These are phyloP conservation scores for Trifolium fragiferum DNA, from an alignment of 306 rosid genomes.

Conservation along the genomic window DNA sequence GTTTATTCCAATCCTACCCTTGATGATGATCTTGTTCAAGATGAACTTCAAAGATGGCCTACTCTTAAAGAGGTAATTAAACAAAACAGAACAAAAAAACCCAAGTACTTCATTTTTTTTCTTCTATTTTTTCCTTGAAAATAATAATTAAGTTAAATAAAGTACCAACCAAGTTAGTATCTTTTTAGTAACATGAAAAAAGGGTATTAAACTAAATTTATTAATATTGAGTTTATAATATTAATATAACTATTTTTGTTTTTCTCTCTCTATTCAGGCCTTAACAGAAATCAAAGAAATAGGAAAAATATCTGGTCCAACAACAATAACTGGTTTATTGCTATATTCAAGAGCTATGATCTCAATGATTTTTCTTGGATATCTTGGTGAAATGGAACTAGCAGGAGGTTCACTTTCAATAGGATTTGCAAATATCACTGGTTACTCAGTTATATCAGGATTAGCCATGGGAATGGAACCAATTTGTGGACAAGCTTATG, in stretches of 20 bases:
- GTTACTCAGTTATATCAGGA: constrained; percentile 96
- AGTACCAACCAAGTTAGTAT: constrained; percentile 30
- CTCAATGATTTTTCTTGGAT: constrained; percentile 94
- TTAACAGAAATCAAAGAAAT: constrained; percentile 79
- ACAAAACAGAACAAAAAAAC: not conserved
- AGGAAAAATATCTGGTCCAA: constrained; percentile 86
- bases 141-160: constrained; percentile 15
- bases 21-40: constrained; percentile 43
- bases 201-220: not conserved
- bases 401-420: constrained; percentile 96
- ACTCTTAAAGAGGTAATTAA: constrained; percentile 76
- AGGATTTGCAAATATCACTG: constrained; percentile 98
- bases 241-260: constrained; percentile 4
- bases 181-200: constrained; percentile 23
- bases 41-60: constrained; percentile 78
- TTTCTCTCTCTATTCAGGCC: constrained; percentile 51
- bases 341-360: constrained; percentile 91
- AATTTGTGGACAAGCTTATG: constrained; percentile 95
- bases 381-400: constrained; percentile 91
- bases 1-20: constrained; percentile 32
- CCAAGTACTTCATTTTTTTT: not conserved
- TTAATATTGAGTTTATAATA: not conserved
- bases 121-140: not conserved
- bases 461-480: constrained; percentile 99
- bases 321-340: constrained; percentile 76